Percentiles rank a stretch among this genome's conserved stretches.
Conservation (phyloP, 2,329 filamentous ascomycete genomes). For the Hortaea werneckii region DNA sequence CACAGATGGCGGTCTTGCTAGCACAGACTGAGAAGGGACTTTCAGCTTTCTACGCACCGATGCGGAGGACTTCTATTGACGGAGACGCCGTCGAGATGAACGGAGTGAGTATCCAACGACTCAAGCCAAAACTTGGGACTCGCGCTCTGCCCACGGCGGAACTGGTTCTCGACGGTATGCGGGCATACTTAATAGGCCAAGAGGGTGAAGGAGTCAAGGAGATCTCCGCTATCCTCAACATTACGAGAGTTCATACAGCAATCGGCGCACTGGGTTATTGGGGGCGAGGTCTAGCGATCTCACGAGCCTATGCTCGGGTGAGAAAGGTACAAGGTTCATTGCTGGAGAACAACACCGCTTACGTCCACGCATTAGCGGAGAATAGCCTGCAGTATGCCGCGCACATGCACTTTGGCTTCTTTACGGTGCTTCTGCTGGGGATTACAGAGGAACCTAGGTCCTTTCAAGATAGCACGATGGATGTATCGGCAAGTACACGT, state of each 20-base stretch:
- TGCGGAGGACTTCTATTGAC: slow-evolving; percentile 30
- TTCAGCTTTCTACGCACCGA: slow-evolving; percentile 56
- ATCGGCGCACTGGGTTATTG: slow-evolving; percentile 10
- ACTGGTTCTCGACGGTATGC: slow-evolving; percentile 42
- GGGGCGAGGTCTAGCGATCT: slow-evolving; percentile 11
- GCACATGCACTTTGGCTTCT: slow-evolving; percentile 10
- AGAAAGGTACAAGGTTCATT: slow-evolving; percentile 7
- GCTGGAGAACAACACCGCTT: slow-evolving; percentile 9
- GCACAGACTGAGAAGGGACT: slow-evolving; percentile 48
- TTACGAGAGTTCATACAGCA: slow-evolving; percentile 8
- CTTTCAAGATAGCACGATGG: slow-evolving; percentile 3
- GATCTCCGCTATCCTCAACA: slow-evolving; percentile 8
- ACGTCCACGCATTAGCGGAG: slow-evolving; percentile 7
- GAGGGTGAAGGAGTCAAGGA: slow-evolving; percentile 58
- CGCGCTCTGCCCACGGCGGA: slow-evolving; percentile 62
- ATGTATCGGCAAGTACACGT: not conserved
- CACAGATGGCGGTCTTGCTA: slow-evolving; percentile 53
- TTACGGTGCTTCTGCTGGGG: slow-evolving; percentile 10
- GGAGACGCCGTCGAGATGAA: slow-evolving; percentile 34
- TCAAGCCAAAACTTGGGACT: slow-evolving; percentile 66
- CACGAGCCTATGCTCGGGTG: slow-evolving; percentile 7
- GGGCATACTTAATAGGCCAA: slow-evolving; percentile 50
- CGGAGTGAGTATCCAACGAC: slow-evolving; percentile 55
- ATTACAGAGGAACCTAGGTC: slow-evolving; percentile 3
- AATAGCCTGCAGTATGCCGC: slow-evolving; percentile 8